phyloP scores from a whole-genome alignment of 768 basidiomycete species.

The Heimioporus sp. region DNA sequence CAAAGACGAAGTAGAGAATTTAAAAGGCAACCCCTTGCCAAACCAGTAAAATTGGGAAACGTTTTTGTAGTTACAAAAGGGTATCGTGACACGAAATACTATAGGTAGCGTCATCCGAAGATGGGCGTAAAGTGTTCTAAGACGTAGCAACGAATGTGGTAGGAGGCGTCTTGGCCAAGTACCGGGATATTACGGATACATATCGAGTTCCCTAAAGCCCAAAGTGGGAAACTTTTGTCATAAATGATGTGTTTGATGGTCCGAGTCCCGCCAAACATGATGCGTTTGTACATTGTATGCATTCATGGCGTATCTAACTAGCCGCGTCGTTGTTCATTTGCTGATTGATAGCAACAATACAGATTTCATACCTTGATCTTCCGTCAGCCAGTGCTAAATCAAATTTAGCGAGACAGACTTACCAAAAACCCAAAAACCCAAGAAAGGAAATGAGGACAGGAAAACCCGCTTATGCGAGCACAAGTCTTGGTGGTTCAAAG shows the following conservation, averaged over 20 bases:
- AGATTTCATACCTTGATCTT: conserved; percentile 5
- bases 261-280: conserved; percentile 16
- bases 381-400: not conserved
- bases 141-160: not conserved
- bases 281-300: conserved; percentile 30
- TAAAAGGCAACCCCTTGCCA: conserved; percentile 23
- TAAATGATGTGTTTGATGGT: conserved; percentile 2
- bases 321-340: not conserved
- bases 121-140: not conserved
- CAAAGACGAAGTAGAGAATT: too few relatives aligned
- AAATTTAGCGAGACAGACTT: not conserved
- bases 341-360: not conserved
- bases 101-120: conserved; percentile 10
- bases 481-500: conserved; percentile 38
- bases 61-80: conserved; percentile 9
- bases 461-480: conserved; percentile 11
- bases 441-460: not conserved
- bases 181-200: conserved; percentile 22
- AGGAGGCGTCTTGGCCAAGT: conserved; percentile 7
- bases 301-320: conserved; percentile 12
- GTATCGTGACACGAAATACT: conserved; percentile 11
- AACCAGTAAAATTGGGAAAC: conserved; percentile 4
- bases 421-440: conserved; percentile 5
- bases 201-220: conserved; percentile 12
- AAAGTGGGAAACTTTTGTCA: not conserved